Evolutionary conservation across 345 rosid genomes (phyloP).

Genomic region (Brassica incana): DNA sequence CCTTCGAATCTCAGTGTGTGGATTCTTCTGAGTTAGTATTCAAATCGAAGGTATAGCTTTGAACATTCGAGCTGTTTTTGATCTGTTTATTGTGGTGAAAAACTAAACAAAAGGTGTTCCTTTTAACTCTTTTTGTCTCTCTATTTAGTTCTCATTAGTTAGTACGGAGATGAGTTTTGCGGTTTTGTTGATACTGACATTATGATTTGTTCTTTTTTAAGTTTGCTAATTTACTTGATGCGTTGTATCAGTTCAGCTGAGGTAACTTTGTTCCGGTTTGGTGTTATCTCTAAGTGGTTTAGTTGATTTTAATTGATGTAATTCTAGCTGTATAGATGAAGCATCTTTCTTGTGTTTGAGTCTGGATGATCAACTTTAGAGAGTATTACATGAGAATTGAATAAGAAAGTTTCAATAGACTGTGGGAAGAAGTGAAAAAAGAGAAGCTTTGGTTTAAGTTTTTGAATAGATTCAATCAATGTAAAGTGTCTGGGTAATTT

Average conservation of each 20-base stretch:
- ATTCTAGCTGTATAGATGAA: not conserved
- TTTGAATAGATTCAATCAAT: not conserved
- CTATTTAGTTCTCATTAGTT: not conserved
- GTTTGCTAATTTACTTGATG: slow-evolving; percentile 9
- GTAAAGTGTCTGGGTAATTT: not conserved
- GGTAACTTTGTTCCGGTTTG: not conserved
- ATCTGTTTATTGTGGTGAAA: not conserved
- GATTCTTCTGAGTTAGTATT: slow-evolving; percentile 1
- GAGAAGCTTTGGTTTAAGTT: not conserved
- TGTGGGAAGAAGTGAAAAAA: not conserved
- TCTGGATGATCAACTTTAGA: not conserved
- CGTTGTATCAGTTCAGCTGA: not conserved
- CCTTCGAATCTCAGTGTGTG: not conserved
- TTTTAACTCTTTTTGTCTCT: not conserved
- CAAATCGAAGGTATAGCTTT: not conserved
- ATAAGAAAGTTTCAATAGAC: not conserved
- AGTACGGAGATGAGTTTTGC: not conserved
- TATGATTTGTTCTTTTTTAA: not conserved
- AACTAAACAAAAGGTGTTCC: not conserved
- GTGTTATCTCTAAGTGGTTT: slow-evolving; percentile 13
- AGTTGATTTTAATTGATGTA: not conserved
- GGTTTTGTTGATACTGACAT: not conserved
- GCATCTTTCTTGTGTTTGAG: slow-evolving; percentile 3
- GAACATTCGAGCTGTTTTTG: not conserved
- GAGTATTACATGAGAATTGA: not conserved